These are phyloP conservation scores for Claviceps capensis DNA, from an alignment of 2,329 filamentous ascomycete species.

Conservation along the genomic window DNA sequence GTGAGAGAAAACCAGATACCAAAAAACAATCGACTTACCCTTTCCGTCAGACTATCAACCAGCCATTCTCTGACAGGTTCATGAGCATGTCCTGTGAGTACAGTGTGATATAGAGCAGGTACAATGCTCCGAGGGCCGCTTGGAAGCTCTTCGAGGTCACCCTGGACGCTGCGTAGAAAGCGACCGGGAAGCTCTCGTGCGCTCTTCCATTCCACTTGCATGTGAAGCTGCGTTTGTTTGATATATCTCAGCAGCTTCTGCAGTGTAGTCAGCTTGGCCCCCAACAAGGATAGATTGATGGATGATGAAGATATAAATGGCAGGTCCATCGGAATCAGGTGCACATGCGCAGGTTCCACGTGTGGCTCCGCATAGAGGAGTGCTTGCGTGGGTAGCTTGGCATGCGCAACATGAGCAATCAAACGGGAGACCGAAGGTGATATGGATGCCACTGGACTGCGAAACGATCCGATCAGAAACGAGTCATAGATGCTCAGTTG, in stretches of 20 bases:
- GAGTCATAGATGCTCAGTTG: conserved; percentile 78
- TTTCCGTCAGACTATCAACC: conserved; percentile 65
- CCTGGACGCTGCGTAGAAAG: conserved; percentile 67
- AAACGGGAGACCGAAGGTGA: conserved; percentile 20
- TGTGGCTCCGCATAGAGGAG: conserved; percentile 41
- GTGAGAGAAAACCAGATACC: background rate
- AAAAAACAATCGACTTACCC: conserved; percentile 36
- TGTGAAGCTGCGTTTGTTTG: conserved; percentile 63
- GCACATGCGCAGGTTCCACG: conserved; percentile 19
- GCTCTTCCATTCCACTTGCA: conserved; percentile 71
- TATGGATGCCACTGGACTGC: conserved; percentile 26
- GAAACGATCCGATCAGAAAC: conserved; percentile 60
- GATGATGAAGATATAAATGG: conserved; percentile 67
- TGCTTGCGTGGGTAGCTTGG: conserved; percentile 60
- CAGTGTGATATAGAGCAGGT: conserved; percentile 69
- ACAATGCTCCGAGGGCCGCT: conserved; percentile 50
- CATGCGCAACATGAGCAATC: conserved; percentile 55
- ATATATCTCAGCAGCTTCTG: conserved; percentile 81
- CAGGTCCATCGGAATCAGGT: conserved; percentile 68
- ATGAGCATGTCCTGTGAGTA: conserved; percentile 70
- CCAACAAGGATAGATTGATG: conserved; percentile 69
- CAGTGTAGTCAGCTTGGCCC: conserved; percentile 74
- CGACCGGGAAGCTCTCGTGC: conserved; percentile 63
- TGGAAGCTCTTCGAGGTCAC: conserved; percentile 50
- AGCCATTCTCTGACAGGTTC: conserved; percentile 74